These are phyloP conservation scores for Coniochaeta hoffmannii DNA, from an alignment of 2,329 filamentous ascomycete species.

Conservation along the genomic window DNA sequence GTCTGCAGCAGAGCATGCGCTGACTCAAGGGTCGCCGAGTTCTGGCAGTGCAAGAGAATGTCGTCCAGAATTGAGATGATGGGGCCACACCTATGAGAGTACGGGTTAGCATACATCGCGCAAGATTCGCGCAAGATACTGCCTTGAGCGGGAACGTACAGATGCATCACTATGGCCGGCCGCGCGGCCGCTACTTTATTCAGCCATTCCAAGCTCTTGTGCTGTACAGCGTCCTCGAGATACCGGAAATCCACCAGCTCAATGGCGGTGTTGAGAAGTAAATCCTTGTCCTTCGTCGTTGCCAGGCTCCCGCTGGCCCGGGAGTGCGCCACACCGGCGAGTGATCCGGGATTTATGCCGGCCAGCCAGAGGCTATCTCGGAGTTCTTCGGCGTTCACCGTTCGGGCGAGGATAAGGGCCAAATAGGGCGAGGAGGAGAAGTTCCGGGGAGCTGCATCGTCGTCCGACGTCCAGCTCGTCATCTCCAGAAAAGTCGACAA, in stretches of 20 bases:
- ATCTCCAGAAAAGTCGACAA: slow-evolving; percentile 55
- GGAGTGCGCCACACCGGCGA: slow-evolving; percentile 30
- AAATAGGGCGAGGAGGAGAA: slow-evolving; percentile 49
- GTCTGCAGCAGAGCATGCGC: slow-evolving; percentile 54
- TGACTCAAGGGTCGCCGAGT: slow-evolving; percentile 49
- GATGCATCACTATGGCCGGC: slow-evolving; percentile 47
- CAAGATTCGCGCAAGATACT: background rate
- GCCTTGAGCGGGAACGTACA: slow-evolving; percentile 38
- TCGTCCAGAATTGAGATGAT: slow-evolving; percentile 54
- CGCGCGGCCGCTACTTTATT: slow-evolving; percentile 46
- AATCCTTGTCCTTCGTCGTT: slow-evolving; percentile 49
- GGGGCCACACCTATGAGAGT: slow-evolving; percentile 40
- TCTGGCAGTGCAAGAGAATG: slow-evolving; percentile 56
- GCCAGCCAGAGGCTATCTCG: slow-evolving; percentile 56
- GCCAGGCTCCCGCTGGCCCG: slow-evolving; percentile 35
- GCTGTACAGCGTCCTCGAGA: slow-evolving; percentile 55
- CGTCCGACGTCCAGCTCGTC: slow-evolving; percentile 29
- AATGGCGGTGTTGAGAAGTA: slow-evolving; percentile 56
- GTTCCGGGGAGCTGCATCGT: slow-evolving; percentile 17
- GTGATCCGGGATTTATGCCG: slow-evolving; percentile 38
- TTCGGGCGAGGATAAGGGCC: slow-evolving; percentile 49
- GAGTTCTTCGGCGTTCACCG: slow-evolving; percentile 49
- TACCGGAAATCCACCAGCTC: slow-evolving; percentile 60
- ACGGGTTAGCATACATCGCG: background rate
- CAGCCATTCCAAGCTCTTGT: slow-evolving; percentile 51